Evolutionary conservation across 164 flowering plant genomes (phyloP).

Genomic region (Platanus orientalis): DNA sequence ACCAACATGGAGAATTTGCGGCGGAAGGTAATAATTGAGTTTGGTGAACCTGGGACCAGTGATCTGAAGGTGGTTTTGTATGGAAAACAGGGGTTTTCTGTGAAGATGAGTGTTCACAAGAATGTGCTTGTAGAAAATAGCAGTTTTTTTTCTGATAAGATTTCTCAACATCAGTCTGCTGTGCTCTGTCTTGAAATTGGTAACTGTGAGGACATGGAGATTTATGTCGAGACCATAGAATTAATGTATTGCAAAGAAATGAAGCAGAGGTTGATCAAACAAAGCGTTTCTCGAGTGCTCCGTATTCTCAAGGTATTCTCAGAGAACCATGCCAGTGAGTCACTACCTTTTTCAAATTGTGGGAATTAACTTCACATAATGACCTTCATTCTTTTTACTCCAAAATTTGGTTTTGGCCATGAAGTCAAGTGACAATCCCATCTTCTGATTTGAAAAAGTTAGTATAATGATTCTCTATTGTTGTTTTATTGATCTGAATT

Average conservation of each 20-base stretch:
- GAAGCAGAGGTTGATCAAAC: conserved; percentile 84
- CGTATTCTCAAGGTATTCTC: conserved; percentile 86
- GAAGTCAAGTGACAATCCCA: no score
- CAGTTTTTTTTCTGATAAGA: conserved; percentile 58
- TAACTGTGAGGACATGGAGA: conserved; percentile 89
- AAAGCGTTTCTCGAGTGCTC: conserved; percentile 75
- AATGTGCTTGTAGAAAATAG: conserved; percentile 57
- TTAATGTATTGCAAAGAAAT: conserved; percentile 92
- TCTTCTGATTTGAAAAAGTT: no score
- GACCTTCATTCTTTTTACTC: no score
- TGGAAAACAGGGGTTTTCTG: conserved; percentile 85
- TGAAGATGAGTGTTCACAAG: conserved; percentile 82
- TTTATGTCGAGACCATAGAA: conserved; percentile 89
- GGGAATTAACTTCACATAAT: not conserved
- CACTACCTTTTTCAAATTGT: not conserved
- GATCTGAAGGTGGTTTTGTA: conserved; percentile 68
- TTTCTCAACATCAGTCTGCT: conserved; percentile 41
- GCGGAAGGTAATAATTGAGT: conserved; percentile 82
- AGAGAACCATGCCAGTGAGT: conserved; percentile 1
- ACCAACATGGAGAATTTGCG: conserved; percentile 56
- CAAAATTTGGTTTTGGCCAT: no score
- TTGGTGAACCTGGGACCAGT: conserved; percentile 85
- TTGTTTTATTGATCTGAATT: no score
- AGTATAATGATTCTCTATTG: no score
- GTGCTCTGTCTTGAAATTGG: conserved; percentile 57